These are phyloP conservation scores for Neofusicoccum sp. DNA, from an alignment of 2,329 filamentous ascomycete species.

Conservation along the genomic window DNA sequence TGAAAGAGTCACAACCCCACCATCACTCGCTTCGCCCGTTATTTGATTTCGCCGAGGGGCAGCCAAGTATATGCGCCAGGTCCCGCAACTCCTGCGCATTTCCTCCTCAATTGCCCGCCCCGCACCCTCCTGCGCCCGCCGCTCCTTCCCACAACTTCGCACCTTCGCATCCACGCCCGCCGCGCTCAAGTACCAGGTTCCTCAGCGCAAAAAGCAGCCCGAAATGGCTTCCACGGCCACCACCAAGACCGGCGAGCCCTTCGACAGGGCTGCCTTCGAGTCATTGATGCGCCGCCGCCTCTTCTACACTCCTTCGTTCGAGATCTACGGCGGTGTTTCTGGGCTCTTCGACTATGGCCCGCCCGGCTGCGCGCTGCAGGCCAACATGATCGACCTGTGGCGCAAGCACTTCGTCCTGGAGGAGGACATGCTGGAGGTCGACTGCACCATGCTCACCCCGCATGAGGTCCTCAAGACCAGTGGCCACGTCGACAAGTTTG, in stretches of 20 bases:
- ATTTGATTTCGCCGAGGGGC: constrained; percentile 25
- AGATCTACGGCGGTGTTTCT: constrained; percentile 86
- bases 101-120: constrained; percentile 23
- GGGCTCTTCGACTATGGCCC: constrained; percentile 94
- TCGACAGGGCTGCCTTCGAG: constrained; percentile 80
- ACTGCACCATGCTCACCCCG: constrained; percentile 91
- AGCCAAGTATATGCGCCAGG: constrained; percentile 38
- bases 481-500: constrained; percentile 96
- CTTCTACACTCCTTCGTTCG: constrained; percentile 94
- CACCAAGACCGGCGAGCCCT: constrained; percentile 79
- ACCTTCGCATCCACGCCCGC: constrained; percentile 35
- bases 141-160: constrained; percentile 26
- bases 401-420: constrained; percentile 88
- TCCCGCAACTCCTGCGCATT: constrained; percentile 40
- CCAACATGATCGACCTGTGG: constrained; percentile 86
- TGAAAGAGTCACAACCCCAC: constrained; percentile 10
- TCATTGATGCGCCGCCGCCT: constrained; percentile 63
- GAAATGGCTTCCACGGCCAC: constrained; percentile 53
- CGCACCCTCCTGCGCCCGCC: constrained; percentile 24
- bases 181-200: constrained; percentile 29
- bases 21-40: constrained; percentile 9
- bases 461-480: constrained; percentile 88
- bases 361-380: constrained; percentile 79
- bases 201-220: constrained; percentile 24
- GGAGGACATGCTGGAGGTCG: constrained; percentile 90